These are phyloP conservation scores for Fusarium annulatum DNA, from an alignment of 2,329 filamentous ascomycete genomes.

Conservation along the genomic window DNA sequence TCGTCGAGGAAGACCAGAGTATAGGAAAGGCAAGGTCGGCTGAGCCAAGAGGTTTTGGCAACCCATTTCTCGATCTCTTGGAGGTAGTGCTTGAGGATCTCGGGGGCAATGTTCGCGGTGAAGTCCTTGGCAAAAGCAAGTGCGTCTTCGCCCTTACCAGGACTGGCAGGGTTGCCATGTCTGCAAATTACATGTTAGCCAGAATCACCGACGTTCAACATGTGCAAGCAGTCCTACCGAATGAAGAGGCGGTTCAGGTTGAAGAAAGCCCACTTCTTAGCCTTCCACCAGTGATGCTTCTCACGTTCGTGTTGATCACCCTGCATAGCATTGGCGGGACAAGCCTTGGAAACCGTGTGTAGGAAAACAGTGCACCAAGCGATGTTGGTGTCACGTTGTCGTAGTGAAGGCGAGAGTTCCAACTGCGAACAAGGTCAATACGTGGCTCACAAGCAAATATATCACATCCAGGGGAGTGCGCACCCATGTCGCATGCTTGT, in stretches of 20 bases:
- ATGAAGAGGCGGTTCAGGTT: constrained; percentile 97
- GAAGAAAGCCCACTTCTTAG: constrained; percentile 99
- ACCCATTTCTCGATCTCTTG: constrained; percentile 98
- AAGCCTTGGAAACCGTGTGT: constrained; percentile 85
- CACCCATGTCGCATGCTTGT: constrained; percentile 98
- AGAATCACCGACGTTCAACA: not conserved
- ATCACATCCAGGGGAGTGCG: constrained; percentile 23
- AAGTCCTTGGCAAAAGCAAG: constrained; percentile 90
- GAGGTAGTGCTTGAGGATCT: constrained; percentile 95
- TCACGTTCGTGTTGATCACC: constrained; percentile 87
- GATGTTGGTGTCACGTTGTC: constrained; percentile 84
- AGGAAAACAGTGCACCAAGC: constrained; percentile 97
- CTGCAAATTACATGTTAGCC: constrained; percentile 56
- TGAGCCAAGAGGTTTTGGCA: constrained; percentile 92
- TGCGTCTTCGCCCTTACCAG: constrained; percentile 81
- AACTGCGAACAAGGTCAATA: constrained; percentile 67
- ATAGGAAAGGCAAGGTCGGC: constrained; percentile 91
- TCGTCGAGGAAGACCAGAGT: constrained; percentile 96
- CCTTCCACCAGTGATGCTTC: constrained; percentile 98
- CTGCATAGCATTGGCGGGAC: constrained; percentile 84
- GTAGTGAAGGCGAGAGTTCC: constrained; percentile 82
- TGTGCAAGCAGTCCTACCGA: constrained; percentile 64
- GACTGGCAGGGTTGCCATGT: constrained; percentile 86
- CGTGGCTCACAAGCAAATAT: not conserved
- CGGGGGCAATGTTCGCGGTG: constrained; percentile 89